Base-by-base conservation (phyloP, 2,329 filamentous ascomycete genomes). In the Trichoderma lentiforme region DNA sequence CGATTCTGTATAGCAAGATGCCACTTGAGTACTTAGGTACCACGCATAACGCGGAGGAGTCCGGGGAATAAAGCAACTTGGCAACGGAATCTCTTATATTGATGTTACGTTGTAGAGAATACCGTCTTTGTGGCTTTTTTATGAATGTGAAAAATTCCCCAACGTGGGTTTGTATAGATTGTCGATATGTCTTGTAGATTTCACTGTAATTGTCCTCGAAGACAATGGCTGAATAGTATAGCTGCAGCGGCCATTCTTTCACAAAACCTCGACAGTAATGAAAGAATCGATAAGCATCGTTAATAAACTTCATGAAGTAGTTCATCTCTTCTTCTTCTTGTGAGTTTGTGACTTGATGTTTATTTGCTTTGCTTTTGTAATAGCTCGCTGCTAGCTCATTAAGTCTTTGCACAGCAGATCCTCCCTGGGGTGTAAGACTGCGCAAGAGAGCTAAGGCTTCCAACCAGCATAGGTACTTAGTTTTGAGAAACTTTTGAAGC, bases 11-110 rank as follows among this genome's bases (percentile, higher is more conserved):
- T 2, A 65, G 26, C 12, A 39, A 21, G 39, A 51, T 11, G 3
- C 18, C 15, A 6, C 8, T 8, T 4, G 2, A 5, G 21, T 43
- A 5, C 24, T 15, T 0, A 53, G 1, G 1, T 8, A 21, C 14
- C 14, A 32, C 21, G 1, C 26, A 32, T 64, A 64, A 1, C 1
- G n/a, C 3, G 6, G 43, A 53, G n/a, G 18, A 32, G 6, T 51
- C 12, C 1, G 62, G 62, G 3, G 39, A 65, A 24, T 65, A 65
- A 18, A 32, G 18, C 28, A 64, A 9, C 43, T 47, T 47, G 18
- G 6, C 3, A 11, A 3, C 7, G 30, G 9, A 4, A 7, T 1
- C 1, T 0, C n/a, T 26, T 15, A 28, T 11, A 4, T 18, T n/a
- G 11, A 47, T 47, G 0, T 9, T 32, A 15, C 32, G 39, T 1